A percentile compares a stretch with the other conserved stretches of the same genome.
Conservation (phyloP, 2,329 filamentous ascomycete species). For the Grosmannia serpens region DNA sequence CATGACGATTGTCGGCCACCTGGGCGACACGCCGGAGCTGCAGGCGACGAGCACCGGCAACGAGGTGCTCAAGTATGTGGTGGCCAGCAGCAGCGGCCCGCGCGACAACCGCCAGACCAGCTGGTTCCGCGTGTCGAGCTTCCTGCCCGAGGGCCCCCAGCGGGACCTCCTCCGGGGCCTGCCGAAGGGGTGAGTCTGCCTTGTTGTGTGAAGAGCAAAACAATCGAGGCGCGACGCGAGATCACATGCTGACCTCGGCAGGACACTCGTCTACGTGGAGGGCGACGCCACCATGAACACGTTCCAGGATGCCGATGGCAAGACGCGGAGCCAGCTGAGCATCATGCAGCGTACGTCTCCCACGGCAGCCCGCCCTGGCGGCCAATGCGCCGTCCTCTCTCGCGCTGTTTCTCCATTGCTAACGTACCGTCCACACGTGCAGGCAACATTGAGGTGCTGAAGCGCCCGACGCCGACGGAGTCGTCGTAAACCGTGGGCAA, state of each 20-base stretch:
- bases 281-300: slow-evolving; percentile 61
- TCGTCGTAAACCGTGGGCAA: background rate
- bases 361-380: background rate
- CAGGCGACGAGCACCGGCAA: slow-evolving; percentile 56
- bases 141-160: slow-evolving; percentile 52
- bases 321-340: slow-evolving; percentile 50
- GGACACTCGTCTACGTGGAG: slow-evolving; percentile 71
- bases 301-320: slow-evolving; percentile 62
- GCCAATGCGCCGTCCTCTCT: background rate
- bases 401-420: background rate
- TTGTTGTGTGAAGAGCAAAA: background rate
- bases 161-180: slow-evolving; percentile 63
- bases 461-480: slow-evolving; percentile 21
- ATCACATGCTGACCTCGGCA: slow-evolving; percentile 22
- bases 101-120: slow-evolving; percentile 63
- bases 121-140: slow-evolving; percentile 75
- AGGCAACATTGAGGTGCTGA: slow-evolving; percentile 35
- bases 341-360: slow-evolving; percentile 67
- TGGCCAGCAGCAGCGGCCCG: slow-evolving; percentile 58
- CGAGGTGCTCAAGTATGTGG: slow-evolving; percentile 64
- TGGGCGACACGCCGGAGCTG: slow-evolving; percentile 69
- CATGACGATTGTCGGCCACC: slow-evolving; percentile 77
- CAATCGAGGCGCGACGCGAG: background rate
- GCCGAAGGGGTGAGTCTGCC: slow-evolving; percentile 59
- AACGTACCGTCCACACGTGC: background rate